Evolutionary conservation across 106 monocot genomes (phyloP).

Genomic region (Dendrobium nobile): DNA sequence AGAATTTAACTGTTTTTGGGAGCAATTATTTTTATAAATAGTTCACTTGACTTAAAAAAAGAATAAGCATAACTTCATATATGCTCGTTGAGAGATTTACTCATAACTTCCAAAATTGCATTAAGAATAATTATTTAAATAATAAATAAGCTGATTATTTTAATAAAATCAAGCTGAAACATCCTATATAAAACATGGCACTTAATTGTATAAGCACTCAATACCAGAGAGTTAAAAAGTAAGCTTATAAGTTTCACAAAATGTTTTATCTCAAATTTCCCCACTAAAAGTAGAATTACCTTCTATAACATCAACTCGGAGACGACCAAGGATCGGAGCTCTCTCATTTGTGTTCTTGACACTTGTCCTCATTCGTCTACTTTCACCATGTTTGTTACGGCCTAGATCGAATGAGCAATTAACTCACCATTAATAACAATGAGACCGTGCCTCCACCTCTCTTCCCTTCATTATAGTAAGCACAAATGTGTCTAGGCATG

Average conservation of each 20-base stretch:
- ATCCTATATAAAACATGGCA: neutral
- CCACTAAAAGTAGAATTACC: neutral
- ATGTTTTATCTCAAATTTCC: neutral
- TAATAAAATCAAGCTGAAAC: neutral
- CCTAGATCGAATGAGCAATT: too few species aligned
- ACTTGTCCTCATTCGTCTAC: too few species aligned
- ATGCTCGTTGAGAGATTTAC: slow-evolving; percentile 26
- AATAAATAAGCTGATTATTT: neutral
- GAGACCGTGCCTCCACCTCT: neutral
- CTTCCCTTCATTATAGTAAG: neutral
- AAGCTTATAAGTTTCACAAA: neutral
- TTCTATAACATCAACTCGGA: neutral
- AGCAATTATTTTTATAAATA: too few species aligned
- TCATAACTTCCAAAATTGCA: neutral
- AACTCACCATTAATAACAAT: too few species aligned
- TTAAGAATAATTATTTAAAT: neutral
- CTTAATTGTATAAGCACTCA: neutral
- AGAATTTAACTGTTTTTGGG: too few species aligned
- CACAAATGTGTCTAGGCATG: neutral
- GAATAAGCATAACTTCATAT: too few species aligned
- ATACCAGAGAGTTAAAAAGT: neutral
- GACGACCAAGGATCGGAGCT: too few species aligned
- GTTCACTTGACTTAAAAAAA: too few species aligned
- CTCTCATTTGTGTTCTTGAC: too few species aligned
- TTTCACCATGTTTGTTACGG: too few species aligned